Conservation (phyloP, 257 asterid genomes). For the Nemophila menziesii region DNA sequence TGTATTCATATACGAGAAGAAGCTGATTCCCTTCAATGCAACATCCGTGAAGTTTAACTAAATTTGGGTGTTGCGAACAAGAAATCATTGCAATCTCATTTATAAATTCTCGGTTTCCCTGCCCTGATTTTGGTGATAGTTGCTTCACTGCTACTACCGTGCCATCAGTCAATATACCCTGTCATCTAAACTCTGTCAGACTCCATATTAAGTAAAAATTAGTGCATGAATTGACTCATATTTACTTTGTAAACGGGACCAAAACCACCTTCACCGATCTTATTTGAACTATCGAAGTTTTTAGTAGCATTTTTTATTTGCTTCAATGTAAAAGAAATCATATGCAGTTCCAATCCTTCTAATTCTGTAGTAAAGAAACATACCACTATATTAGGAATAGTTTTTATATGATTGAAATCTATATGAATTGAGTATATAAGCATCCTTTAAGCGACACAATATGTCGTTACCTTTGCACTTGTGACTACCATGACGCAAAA, state of each 20-base stretch:
- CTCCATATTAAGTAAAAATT: constrained; percentile 1
- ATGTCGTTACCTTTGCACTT: constrained; percentile 30
- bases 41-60: constrained; percentile 77
- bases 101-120: constrained; percentile 75
- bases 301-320: constrained; percentile 80
- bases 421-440: too few species aligned
- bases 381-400: not conserved
- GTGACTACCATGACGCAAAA: constrained; percentile 27
- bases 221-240: not conserved
- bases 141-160: constrained; percentile 76
- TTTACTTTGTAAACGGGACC: constrained; percentile 85
- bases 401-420: too few species aligned
- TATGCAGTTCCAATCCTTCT: constrained; percentile 53
- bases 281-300: constrained; percentile 58
- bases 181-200: constrained; percentile 16
- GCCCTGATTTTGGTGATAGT: constrained; percentile 68
- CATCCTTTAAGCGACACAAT: not conserved
- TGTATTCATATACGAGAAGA: constrained; percentile 65
- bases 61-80: constrained; percentile 69
- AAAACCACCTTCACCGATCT: constrained; percentile 95
- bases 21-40: constrained; percentile 78
- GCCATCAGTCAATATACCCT: constrained; percentile 68
- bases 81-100: constrained; percentile 86
- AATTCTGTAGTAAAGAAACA: constrained; percentile 32
- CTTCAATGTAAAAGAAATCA: constrained; percentile 54